Base-by-base conservation (phyloP, 2,329 filamentous ascomycete genomes). In the Cylindrodendrum hubeiense region DNA sequence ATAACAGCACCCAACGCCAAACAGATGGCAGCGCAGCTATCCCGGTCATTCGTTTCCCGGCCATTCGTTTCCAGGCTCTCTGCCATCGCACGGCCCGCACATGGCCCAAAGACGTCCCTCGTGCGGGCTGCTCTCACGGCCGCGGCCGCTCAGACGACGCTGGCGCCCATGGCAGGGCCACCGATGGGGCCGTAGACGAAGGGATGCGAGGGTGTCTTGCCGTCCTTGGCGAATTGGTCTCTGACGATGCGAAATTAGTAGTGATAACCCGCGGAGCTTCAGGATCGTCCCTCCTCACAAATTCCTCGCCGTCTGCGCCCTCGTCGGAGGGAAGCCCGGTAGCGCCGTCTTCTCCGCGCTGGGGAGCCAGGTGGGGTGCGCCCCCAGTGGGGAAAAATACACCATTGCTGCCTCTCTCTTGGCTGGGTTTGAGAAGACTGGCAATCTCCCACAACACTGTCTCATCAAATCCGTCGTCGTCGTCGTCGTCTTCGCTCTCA, bases 401-500 rank as follows among this genome's bases (percentile, higher is more conserved):
- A 39, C 85, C 89, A 44, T 84, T 73, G 68, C 81, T 85, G 13
- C 86, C 85, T 4, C 86, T 86, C 5, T 89, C 77, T 52, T 84
- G 76, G 60, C 85, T 82, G 2, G 84, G 81, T 74, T 85, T 84
- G 12, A 90, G 79, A 43, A 90, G 79, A 65, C 81, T 88, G 63
- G 88, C 88, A 77, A 91, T 90, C 73, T 90, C 88, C 86, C 87
- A 90, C 26, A 90, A 78, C 1, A 87, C 90, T 10, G 80, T 85
- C 77, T 90, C 88, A 65, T 90, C 88, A 67, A 90, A 89, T 22
- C 82, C 84, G 54, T 87, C 86, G 39, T 84, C 85, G 49, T 80
- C 82, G 44, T 75, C 75, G 19, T 76, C 75, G 30, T 77, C 74
- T 21, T 79, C 79, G 22, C 75, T 73, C n/a, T 70, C 57, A 22